Conservation (phyloP, 202 grass and related monocot species). For the Panicum virgatum region DNA sequence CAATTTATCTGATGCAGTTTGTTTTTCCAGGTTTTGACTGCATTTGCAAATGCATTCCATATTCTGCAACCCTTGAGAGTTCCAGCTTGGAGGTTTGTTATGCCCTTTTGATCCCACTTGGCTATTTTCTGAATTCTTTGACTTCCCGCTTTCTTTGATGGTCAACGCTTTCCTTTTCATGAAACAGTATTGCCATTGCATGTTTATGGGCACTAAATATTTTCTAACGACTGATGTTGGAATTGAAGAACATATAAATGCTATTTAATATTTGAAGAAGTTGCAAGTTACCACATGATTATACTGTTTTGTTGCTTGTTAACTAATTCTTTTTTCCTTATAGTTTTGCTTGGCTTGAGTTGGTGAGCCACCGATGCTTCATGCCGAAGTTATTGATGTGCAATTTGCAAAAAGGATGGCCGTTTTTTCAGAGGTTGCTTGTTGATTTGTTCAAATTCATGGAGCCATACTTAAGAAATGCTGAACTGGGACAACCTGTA, state of each 20-base stretch:
- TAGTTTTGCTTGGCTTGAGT: slow-evolving; percentile 98
- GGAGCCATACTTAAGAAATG: slow-evolving; percentile 94
- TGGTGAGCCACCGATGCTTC: slow-evolving; percentile 90
- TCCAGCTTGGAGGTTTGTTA: slow-evolving; percentile 80
- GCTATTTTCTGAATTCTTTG: slow-evolving; percentile 21
- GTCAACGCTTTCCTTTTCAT: background rate
- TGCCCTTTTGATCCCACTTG: slow-evolving; percentile 4
- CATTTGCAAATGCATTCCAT: slow-evolving; percentile 82
- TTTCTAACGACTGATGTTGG: background rate
- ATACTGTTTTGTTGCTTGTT: slow-evolving; percentile 11
- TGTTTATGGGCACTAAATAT: background rate
- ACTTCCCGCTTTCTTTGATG: background rate
- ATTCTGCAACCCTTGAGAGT: slow-evolving; percentile 82
- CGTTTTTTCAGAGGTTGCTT: slow-evolving; percentile 87
- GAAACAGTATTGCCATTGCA: background rate
- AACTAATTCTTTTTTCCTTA: slow-evolving; percentile 27
- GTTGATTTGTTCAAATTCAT: slow-evolving; percentile 98
- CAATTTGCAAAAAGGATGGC: slow-evolving; percentile 93
- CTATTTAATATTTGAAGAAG: background rate
- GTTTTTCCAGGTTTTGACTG: slow-evolving; percentile 73
- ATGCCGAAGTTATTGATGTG: slow-evolving; percentile 85
- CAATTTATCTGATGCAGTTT: slow-evolving; percentile 22
- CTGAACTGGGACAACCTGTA: slow-evolving; percentile 80
- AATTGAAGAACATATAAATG: background rate
- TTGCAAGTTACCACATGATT: background rate